Percentiles rank a stretch among this genome's conserved stretches.
Evolutionary conservation across 2,329 filamentous ascomycete genomes (phyloP).

Genomic region (Beauveria sp.): DNA sequence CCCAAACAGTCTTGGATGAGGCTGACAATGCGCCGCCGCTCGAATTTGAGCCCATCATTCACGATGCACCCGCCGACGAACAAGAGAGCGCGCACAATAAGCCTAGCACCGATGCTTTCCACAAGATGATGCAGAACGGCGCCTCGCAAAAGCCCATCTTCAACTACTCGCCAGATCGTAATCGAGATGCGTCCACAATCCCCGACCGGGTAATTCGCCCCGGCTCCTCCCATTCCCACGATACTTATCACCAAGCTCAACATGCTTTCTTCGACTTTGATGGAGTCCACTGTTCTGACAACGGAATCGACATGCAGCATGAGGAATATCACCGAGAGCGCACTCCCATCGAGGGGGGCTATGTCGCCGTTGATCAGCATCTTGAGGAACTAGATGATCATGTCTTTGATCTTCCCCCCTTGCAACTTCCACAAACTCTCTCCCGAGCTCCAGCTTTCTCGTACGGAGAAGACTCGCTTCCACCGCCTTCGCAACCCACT

Average conservation of each 20-base stretch:
- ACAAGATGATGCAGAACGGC: conserved; percentile 21
- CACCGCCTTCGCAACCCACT: conserved; percentile 15
- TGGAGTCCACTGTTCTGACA: conserved; percentile 64
- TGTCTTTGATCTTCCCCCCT: not conserved
- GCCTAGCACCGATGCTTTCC: conserved; percentile 25
- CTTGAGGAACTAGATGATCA: not conserved
- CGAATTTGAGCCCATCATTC: conserved; percentile 13
- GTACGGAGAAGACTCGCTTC: not conserved
- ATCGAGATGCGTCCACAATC: not conserved
- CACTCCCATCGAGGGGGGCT: not conserved
- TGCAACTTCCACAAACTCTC: not conserved
- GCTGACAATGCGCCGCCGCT: conserved; percentile 38
- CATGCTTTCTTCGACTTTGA: conserved; percentile 74
- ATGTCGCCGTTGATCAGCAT: not conserved
- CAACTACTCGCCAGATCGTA: not conserved
- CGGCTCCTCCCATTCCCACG: conserved; percentile 44
- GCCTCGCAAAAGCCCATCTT: not conserved
- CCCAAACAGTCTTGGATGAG: conserved; percentile 44
- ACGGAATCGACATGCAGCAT: conserved; percentile 18
- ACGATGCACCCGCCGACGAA: conserved; percentile 19
- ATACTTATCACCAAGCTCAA: conserved; percentile 59
- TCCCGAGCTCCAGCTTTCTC: not conserved
- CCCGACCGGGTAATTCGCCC: conserved; percentile 14
- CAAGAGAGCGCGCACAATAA: not conserved
- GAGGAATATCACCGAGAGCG: not conserved